These are phyloP conservation scores for Candida gorgasii DNA, from an alignment of 805 yeast species.

Conservation along the genomic window DNA sequence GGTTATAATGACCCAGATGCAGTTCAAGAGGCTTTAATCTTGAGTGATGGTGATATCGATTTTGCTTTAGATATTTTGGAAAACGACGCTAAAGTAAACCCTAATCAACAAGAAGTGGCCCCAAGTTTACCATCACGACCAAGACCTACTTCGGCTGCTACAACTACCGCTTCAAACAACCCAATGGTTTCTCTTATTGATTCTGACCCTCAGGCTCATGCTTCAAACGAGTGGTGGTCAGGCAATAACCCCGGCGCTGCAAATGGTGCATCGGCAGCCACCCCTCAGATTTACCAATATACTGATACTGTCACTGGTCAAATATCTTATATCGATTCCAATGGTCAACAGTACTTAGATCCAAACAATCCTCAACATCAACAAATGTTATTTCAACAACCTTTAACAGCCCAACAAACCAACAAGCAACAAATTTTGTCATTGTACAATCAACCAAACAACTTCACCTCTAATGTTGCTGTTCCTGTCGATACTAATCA, in stretches of 20 bases:
- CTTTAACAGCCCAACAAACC: conserved; percentile 34
- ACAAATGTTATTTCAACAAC: conserved; percentile 35
- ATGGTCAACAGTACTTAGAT: conserved; percentile 62
- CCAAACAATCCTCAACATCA: conserved; percentile 48
- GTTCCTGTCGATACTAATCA: conserved; percentile 18
- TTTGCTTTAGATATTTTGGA: conserved; percentile 60
- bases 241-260: conserved; percentile 10
- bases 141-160: conserved; percentile 11
- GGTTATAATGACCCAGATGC: conserved; percentile 61
- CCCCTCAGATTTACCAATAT: conserved; percentile 61
- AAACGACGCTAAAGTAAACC: conserved; percentile 36
- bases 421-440: conserved; percentile 42
- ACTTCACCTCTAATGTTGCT: conserved; percentile 28
- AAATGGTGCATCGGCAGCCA: conserved; percentile 15
- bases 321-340: conserved; percentile 64
- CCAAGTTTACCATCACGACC: conserved; percentile 51
- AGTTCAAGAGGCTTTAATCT: conserved; percentile 61
- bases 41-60: conserved; percentile 59
- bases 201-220: conserved; percentile 10
- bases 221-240: conserved; percentile 36
- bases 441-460: conserved; percentile 42
- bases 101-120: conserved; percentile 40
- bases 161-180: conserved; percentile 24
- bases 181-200: conserved; percentile 23
- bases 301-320: conserved; percentile 73